A percentile compares a stretch with the other conserved stretches of the same genome.
Evolutionary conservation across 192 early-diverging fungal genomes (phyloP).

Genomic region (Coemansia sp.): DNA sequence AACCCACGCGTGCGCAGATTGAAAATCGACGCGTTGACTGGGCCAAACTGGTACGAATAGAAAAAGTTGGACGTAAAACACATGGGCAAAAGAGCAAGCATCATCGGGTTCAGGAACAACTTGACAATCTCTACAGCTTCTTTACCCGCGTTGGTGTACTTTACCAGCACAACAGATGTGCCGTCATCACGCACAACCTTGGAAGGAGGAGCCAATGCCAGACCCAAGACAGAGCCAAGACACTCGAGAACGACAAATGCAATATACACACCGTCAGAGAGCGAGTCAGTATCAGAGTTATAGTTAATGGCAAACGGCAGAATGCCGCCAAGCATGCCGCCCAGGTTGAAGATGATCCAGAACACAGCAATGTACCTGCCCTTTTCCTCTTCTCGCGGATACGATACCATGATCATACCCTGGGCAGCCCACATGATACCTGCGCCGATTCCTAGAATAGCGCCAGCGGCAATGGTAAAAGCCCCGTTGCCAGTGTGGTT

Average conservation of each 20-base stretch:
- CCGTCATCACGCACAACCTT: conserved; percentile 73
- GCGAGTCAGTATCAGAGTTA: conserved; percentile 46
- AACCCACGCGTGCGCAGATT: conserved; percentile 72
- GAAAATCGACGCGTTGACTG: conserved; percentile 70
- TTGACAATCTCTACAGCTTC: conserved; percentile 56
- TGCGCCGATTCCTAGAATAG: conserved; percentile 79
- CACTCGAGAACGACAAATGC: conserved; percentile 79
- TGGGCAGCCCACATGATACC: conserved; percentile 79
- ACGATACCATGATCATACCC: conserved; percentile 83
- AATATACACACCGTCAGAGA: conserved; percentile 71
- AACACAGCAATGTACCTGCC: conserved; percentile 80
- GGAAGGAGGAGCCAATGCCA: conserved; percentile 63
- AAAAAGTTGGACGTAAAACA: conserved; percentile 85
- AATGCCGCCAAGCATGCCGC: conserved; percentile 76
- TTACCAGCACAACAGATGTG: conserved; percentile 63
- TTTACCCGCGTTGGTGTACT: conserved; percentile 66
- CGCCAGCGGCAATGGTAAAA: conserved; percentile 76
- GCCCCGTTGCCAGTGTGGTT: conserved; percentile 59
- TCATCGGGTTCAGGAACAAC: conserved; percentile 63
- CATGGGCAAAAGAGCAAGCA: conserved; percentile 69
- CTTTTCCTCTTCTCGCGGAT: conserved; percentile 79
- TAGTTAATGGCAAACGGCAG: conserved; percentile 74
- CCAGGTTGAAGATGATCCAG: conserved; percentile 88
- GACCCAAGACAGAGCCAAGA: conserved; percentile 61
- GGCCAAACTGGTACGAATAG: conserved; percentile 81